Conservation (phyloP, 495 filamentous ascomycete species). For the Thozetella sp. region DNA sequence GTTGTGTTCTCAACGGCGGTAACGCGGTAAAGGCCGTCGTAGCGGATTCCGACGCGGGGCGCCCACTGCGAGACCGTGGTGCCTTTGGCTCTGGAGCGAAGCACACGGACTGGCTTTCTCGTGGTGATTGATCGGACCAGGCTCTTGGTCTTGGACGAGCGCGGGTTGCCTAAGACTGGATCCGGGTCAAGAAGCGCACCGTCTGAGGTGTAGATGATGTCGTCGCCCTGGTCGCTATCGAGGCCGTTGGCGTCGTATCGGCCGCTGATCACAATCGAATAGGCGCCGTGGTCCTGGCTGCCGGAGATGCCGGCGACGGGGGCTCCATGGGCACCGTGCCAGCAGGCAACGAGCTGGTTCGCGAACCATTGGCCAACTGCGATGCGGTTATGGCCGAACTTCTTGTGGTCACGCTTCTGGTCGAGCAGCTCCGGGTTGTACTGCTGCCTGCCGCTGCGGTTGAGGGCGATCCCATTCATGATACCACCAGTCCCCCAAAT, state of each 20-base stretch:
- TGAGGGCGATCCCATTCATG: conserved; percentile 38
- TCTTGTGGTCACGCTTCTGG: conserved; percentile 20
- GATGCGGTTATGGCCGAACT: conserved; percentile 48
- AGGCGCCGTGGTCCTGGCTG: conserved; percentile 32
- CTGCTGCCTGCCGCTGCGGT: neutral
- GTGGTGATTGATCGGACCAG: conserved; percentile 29
- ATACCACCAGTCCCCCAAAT: conserved; percentile 31
- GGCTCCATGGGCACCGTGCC: conserved; percentile 52
- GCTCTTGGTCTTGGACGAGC: conserved; percentile 31
- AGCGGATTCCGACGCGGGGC: conserved; percentile 45
- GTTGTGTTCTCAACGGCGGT: neutral
- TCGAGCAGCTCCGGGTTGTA: neutral
- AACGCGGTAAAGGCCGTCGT: conserved; percentile 56
- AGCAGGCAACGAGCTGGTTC: conserved; percentile 42
- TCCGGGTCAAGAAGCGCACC: conserved; percentile 27
- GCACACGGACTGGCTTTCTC: conserved; percentile 41
- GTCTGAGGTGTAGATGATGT: conserved; percentile 47
- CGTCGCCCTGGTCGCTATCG: conserved; percentile 45
- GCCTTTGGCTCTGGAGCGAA: conserved; percentile 32
- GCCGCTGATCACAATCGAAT: conserved; percentile 42
- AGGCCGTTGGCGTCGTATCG: conserved; percentile 30
- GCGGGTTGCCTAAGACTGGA: conserved; percentile 4
- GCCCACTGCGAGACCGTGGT: conserved; percentile 15
- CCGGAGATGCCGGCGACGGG: conserved; percentile 48
- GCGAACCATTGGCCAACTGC: conserved; percentile 53